These are phyloP conservation scores for Botrytis hyacinthi DNA, from an alignment of 2,329 filamentous ascomycete species.

Conservation along the genomic window DNA sequence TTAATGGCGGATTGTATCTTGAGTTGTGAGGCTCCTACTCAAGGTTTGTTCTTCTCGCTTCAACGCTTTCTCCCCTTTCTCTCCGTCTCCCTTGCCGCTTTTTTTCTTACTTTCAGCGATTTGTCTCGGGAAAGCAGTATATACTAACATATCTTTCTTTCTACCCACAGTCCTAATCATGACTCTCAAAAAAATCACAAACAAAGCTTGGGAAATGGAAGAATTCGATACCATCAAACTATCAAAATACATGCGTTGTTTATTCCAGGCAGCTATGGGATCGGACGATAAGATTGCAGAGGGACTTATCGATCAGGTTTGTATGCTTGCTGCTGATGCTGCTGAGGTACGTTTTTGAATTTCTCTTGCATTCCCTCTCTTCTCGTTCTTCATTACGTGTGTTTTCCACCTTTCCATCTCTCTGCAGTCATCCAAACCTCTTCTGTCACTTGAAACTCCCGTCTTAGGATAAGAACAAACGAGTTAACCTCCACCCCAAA, in stretches of 20 bases:
- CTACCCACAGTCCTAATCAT: constrained; percentile 35
- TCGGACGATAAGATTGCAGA: constrained; percentile 52
- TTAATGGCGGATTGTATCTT: constrained; percentile 66
- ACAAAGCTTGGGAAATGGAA: constrained; percentile 60
- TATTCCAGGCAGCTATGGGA: constrained; percentile 66
- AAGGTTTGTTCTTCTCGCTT: constrained; percentile 42
- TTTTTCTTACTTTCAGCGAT: background rate
- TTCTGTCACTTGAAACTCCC: background rate
- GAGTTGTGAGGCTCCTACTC: constrained; percentile 49
- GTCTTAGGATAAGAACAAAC: no score
- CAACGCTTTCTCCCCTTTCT: background rate
- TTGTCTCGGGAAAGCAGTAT: background rate
- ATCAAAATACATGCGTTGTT: constrained; percentile 73
- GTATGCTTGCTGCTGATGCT: constrained; percentile 51
- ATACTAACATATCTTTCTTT: background rate
- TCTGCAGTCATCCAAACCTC: accelerated
- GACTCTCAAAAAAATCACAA: constrained; percentile 65
- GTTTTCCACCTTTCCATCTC: background rate
- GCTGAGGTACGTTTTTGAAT: constrained; percentile 43
- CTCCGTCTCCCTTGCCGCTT: constrained; percentile 3
- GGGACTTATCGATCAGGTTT: constrained; percentile 62
- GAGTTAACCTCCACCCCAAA: background rate
- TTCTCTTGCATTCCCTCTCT: background rate
- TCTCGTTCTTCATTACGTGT: background rate
- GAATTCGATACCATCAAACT: constrained; percentile 58